Evolutionary conservation across 2,329 filamentous ascomycete species (phyloP).

Genomic region (Epicoccum sorghinum): DNA sequence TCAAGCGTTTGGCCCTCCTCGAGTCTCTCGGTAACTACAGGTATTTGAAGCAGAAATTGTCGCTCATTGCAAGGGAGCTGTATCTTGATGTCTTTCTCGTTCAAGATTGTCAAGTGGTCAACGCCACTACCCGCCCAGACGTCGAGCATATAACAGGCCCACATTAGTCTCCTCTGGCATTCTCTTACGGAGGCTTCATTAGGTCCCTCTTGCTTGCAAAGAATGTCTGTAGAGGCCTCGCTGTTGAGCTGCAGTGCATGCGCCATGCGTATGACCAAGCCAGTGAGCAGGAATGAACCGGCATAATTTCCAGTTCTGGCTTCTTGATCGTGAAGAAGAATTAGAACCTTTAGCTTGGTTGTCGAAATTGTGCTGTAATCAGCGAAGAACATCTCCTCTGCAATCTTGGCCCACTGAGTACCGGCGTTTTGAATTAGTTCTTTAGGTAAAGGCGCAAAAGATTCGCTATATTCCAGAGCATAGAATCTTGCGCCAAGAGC

Average conservation of each 20-base stretch:
- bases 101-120: constrained; percentile 41
- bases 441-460: constrained; percentile 32
- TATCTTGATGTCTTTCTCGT: constrained; percentile 41
- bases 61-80: constrained; percentile 43
- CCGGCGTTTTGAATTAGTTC: constrained; percentile 40
- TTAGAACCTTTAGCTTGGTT: constrained; percentile 38
- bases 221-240: constrained; percentile 34
- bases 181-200: constrained; percentile 40
- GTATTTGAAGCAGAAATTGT: constrained; percentile 40
- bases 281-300: constrained; percentile 40
- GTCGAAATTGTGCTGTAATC: constrained; percentile 43
- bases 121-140: constrained; percentile 44
- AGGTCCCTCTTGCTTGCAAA: constrained; percentile 35
- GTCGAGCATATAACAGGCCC: constrained; percentile 45
- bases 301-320: constrained; percentile 41
- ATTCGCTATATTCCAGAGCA: constrained; percentile 39
- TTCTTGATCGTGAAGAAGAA: constrained; percentile 42
- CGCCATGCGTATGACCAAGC: constrained; percentile 41
- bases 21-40: constrained; percentile 36
- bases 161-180: constrained; percentile 41
- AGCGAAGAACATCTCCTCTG: constrained; percentile 42
- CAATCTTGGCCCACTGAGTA: constrained; percentile 42
- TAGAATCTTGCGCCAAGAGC: constrained; percentile 39
- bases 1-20: constrained; percentile 35
- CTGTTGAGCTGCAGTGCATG: constrained; percentile 42